These are phyloP conservation scores for Fragilariopsis cylindrus DNA, from an alignment of 108 stramenopile species.

Conservation along the genomic window DNA sequence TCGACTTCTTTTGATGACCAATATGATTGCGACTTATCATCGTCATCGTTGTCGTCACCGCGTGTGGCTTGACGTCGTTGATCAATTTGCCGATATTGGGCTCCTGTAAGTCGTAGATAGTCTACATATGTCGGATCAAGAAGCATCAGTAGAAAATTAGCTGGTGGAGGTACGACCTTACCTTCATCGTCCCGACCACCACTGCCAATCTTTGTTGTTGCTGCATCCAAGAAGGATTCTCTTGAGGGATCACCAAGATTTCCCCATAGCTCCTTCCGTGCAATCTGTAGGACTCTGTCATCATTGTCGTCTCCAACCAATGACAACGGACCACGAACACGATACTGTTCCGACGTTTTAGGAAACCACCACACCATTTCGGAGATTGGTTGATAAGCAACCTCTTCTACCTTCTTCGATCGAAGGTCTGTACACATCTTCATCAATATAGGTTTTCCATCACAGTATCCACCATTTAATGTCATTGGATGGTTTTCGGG, in stretches of 20 bases:
- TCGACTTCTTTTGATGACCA: conserved; percentile 41
- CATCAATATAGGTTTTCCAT: conserved; percentile 40
- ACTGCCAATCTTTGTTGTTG: conserved; percentile 30
- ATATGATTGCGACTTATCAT: background rate
- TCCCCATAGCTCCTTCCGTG: conserved; percentile 81
- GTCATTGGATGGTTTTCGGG: conserved; percentile 36
- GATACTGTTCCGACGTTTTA: conserved; percentile 85
- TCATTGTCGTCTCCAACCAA: conserved; percentile 64
- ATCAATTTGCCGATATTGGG: conserved; percentile 83
- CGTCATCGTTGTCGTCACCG: background rate
- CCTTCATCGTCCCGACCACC: conserved; percentile 77
- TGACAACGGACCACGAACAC: conserved; percentile 66
- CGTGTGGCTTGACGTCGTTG: background rate
- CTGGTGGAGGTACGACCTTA: conserved; percentile 70
- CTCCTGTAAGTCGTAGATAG: conserved; percentile 72
- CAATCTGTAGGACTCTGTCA: conserved; percentile 38
- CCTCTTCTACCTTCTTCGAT: conserved; percentile 62
- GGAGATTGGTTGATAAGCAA: conserved; percentile 29
- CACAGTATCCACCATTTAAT: background rate
- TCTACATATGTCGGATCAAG: conserved; percentile 70
- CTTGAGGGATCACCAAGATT: conserved; percentile 72
- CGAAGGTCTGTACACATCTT: conserved; percentile 84
- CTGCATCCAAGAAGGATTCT: conserved; percentile 68
- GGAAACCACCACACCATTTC: conserved; percentile 93
- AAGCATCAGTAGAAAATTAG: conserved; percentile 80